These are phyloP conservation scores for Bipolaris zeicola DNA, from an alignment of 2,329 filamentous ascomycete genomes.

Conservation along the genomic window DNA sequence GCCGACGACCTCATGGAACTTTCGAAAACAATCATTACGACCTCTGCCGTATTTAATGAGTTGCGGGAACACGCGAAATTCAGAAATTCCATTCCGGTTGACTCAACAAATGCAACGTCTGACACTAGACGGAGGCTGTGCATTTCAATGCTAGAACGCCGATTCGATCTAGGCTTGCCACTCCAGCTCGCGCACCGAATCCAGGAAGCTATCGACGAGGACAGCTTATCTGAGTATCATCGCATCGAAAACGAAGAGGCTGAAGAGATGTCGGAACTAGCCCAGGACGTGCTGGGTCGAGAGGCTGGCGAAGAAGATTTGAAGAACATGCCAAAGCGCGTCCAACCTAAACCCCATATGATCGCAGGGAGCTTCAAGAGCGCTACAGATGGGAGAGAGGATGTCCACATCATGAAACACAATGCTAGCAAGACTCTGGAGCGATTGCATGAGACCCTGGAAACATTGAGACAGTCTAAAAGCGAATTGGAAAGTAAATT, in stretches of 20 bases:
- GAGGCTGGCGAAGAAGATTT: constrained; percentile 67
- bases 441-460: constrained; percentile 71
- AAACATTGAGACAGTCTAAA: constrained; percentile 66
- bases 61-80: constrained; percentile 31
- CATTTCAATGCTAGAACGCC: constrained; percentile 54
- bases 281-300: constrained; percentile 69
- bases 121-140: constrained; percentile 32
- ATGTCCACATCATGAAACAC: constrained; percentile 68
- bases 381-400: constrained; percentile 50
- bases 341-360: constrained; percentile 44
- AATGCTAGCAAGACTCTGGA: constrained; percentile 69
- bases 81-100: constrained; percentile 20
- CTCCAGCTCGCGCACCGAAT: constrained; percentile 73
- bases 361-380: constrained; percentile 41
- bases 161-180: constrained; percentile 71
- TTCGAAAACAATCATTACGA: constrained; percentile 78
- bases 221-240: constrained; percentile 82
- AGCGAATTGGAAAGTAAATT: constrained; percentile 64
- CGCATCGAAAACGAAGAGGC: constrained; percentile 74
- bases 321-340: constrained; percentile 44
- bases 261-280: constrained; percentile 72
- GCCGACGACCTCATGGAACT: constrained; percentile 87
- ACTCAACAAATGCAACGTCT: constrained; percentile 11
- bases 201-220: constrained; percentile 83
- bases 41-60: constrained; percentile 64